Evolutionary conservation across 2,329 filamentous ascomycete species (phyloP).

Genomic region (Colletotrichum endophyticum): DNA sequence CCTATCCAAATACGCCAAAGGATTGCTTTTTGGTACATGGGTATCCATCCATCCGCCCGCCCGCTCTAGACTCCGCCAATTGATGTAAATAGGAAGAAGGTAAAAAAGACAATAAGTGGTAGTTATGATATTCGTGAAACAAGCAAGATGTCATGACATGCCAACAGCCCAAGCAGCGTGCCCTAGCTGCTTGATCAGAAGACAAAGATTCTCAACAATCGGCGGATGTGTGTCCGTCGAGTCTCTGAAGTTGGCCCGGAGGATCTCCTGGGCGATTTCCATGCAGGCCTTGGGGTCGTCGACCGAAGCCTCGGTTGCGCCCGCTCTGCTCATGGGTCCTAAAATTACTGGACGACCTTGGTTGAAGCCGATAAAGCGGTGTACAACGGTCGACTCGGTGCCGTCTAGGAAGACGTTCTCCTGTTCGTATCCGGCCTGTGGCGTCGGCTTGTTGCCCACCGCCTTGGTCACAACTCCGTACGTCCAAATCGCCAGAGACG

Average conservation of each 20-base stretch:
- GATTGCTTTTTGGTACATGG: constrained; percentile 11
- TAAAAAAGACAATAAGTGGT: not conserved
- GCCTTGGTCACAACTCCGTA: constrained; percentile 64
- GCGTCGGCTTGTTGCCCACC: constrained; percentile 32
- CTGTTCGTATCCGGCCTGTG: constrained; percentile 35
- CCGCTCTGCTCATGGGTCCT: constrained; percentile 32
- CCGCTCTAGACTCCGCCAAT: constrained; percentile 2
- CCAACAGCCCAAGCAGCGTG: constrained; percentile 49
- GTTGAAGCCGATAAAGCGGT: constrained; percentile 61
- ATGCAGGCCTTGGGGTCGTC: constrained; percentile 65
- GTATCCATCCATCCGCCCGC: not conserved
- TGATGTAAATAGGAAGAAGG: not conserved
- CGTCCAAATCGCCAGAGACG: constrained; percentile 70
- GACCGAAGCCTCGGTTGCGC: constrained; percentile 44
- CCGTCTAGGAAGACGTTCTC: constrained; percentile 61
- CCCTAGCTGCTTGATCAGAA: constrained; percentile 66
- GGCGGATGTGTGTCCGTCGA: constrained; percentile 54
- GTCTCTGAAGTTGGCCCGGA: constrained; percentile 56
- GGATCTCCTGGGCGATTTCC: constrained; percentile 59
- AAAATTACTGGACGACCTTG: constrained; percentile 59
- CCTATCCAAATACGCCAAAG: not conserved
- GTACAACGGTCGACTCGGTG: constrained; percentile 54
- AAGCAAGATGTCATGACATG: constrained; percentile 22
- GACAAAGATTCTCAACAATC: constrained; percentile 70
- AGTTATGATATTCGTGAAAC: not conserved